These are phyloP conservation scores for Bolboschoenus planiculmis DNA, from an alignment of 176 grass and related monocot species.

Conservation along the genomic window DNA sequence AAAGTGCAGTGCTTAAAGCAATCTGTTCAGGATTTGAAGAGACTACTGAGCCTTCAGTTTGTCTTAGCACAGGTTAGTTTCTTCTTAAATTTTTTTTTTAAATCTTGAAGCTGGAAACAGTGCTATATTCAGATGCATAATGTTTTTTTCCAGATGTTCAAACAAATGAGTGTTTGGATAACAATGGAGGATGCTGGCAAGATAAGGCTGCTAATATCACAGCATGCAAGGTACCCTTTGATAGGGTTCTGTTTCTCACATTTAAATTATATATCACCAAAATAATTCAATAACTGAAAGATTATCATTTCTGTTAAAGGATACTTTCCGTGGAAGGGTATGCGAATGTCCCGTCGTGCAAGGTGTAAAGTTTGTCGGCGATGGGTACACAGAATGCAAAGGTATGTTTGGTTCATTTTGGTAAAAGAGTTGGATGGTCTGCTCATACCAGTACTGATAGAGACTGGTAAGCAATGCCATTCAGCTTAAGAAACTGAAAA, in stretches of 20 bases:
- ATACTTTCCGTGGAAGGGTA: conserved; percentile 89
- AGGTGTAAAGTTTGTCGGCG: conserved; percentile 80
- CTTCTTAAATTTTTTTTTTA: conserved; percentile 12
- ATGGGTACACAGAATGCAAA: conserved; percentile 87
- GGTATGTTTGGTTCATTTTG: conserved; percentile 31
- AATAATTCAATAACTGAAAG: neutral
- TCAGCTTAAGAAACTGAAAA: conserved; percentile 2
- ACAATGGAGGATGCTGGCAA: conserved; percentile 82
- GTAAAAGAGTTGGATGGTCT: neutral
- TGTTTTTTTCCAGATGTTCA: conserved; percentile 49
- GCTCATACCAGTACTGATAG: neutral
- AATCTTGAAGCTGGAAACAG: neutral
- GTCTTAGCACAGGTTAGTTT: conserved; percentile 61
- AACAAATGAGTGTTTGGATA: conserved; percentile 97
- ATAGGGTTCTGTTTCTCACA: neutral
- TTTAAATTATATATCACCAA: neutral
- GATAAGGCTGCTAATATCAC: conserved; percentile 57
- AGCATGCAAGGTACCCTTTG: conserved; percentile 71
- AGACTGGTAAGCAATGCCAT: neutral
- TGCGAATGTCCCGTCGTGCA: conserved; percentile 76
- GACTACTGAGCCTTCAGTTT: conserved; percentile 73
- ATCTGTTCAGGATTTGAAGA: conserved; percentile 89
- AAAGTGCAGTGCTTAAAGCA: conserved; percentile 80
- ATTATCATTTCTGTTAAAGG: conserved; percentile 34
- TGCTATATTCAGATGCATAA: neutral